Percentiles rank a stretch among this genome's conserved stretches.
phyloP scores from a whole-genome alignment of 1,284 basidiomycete species.

The Athelia sp. region DNA sequence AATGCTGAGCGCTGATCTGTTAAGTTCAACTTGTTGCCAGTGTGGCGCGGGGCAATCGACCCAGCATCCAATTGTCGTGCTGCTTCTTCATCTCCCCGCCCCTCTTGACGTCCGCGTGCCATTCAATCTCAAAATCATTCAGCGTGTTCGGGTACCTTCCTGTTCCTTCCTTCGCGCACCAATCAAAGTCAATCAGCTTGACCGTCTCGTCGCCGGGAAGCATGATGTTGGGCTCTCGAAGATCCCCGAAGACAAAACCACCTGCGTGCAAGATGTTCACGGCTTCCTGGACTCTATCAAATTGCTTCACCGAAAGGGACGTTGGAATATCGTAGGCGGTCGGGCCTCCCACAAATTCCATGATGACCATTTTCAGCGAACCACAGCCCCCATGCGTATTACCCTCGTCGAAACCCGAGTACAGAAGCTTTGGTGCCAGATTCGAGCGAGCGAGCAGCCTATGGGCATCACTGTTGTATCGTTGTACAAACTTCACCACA shows the following conservation, averaged over 20 bases:
- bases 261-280: constrained; percentile 6
- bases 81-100: too few relatives aligned
- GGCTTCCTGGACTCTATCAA: background rate
- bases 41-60: too few relatives aligned
- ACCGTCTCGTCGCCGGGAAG: constrained; percentile 1
- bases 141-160: background rate
- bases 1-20: too few relatives aligned
- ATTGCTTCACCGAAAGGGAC: background rate
- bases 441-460: constrained; percentile 1
- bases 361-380: constrained; percentile 16
- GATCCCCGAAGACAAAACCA: constrained; percentile 14
- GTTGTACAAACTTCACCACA: constrained; percentile 15
- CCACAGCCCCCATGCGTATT: constrained; percentile 1
- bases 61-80: too few relatives aligned
- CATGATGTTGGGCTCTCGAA: constrained; percentile 13
- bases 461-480: constrained; percentile 11
- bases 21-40: too few relatives aligned
- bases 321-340: background rate
- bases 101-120: background rate
- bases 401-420: constrained; percentile 5
- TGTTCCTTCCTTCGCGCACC: background rate
- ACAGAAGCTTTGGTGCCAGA: constrained; percentile 9
- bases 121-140: background rate
- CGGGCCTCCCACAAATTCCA: constrained; percentile 9
- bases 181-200: constrained; percentile 2